Evolutionary conservation across 768 basidiomycete species (phyloP).

Genomic region (Exsudoporus frostii): DNA sequence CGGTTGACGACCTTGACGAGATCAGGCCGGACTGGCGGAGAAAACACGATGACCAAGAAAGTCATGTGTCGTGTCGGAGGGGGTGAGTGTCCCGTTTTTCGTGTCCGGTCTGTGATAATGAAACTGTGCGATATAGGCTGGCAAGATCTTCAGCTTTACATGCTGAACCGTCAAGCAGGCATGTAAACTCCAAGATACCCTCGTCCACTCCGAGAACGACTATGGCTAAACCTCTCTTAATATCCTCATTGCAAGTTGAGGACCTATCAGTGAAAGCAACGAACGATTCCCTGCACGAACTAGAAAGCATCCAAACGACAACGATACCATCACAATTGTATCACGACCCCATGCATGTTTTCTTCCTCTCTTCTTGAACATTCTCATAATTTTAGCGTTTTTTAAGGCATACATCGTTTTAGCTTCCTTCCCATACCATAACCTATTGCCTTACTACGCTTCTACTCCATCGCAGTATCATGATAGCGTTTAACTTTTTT

Average conservation of each 20-base stretch:
- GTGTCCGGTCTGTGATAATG: neutral
- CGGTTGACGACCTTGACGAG: constrained; percentile 77
- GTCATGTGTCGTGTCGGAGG: constrained; percentile 91
- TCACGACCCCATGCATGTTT: constrained; percentile 19
- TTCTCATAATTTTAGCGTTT: constrained; percentile 3
- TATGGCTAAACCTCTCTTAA: neutral
- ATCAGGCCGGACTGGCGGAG: constrained; percentile 41
- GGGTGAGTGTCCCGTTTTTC: constrained; percentile 44
- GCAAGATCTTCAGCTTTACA: constrained; percentile 77
- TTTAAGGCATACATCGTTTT: neutral
- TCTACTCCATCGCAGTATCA: constrained; percentile 10
- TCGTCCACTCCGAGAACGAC: neutral
- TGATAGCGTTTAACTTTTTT: neutral
- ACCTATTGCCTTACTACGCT: constrained; percentile 11
- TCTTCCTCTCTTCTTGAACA: constrained; percentile 1
- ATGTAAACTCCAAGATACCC: constrained; percentile 34
- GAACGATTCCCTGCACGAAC: constrained; percentile 25
- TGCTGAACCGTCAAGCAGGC: constrained; percentile 73
- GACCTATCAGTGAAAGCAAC: constrained; percentile 9
- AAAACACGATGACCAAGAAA: constrained; percentile 59
- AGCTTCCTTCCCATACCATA: constrained; percentile 1
- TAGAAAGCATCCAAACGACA: constrained; percentile 27
- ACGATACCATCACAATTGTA: constrained; percentile 28
- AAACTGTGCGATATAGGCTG: constrained; percentile 46
- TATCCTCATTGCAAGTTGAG: neutral